Evolutionary conservation across 169 alveolate species (phyloP).

Genomic region (Plasmodium malariae): DNA sequence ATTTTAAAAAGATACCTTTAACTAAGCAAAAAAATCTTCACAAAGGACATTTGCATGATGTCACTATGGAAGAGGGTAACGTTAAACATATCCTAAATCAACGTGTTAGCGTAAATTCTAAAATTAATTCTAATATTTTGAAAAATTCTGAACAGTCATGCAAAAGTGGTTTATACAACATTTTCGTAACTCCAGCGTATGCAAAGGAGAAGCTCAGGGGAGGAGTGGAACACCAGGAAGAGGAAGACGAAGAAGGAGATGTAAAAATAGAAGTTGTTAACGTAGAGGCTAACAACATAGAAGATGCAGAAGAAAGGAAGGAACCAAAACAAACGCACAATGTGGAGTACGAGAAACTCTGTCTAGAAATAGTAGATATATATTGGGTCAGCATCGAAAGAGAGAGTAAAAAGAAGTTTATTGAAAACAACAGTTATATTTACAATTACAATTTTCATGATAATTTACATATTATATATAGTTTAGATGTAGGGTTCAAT

Average conservation of each 20-base stretch:
- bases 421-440: constrained; percentile 5
- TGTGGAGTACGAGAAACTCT: constrained; percentile 10
- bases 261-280: too few species aligned
- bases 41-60: not conserved
- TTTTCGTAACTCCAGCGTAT: not conserved
- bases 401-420: constrained; percentile 20
- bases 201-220: not conserved
- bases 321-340: constrained; percentile 3
- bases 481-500: constrained; percentile 41
- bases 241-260: too few species aligned
- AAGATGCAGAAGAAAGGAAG: too few species aligned
- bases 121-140: not conserved
- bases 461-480: constrained; percentile 40
- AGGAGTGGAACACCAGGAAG: not conserved
- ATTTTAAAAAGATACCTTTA: not conserved
- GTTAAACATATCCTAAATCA: not conserved
- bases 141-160: not conserved
- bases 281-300: too few species aligned
- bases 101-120: not conserved
- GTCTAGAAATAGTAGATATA: constrained; percentile 52
- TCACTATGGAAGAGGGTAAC: not conserved
- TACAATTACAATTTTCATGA: constrained; percentile 10
- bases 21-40: not conserved
- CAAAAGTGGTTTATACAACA: not conserved
- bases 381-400: constrained; percentile 52